Percentiles rank a stretch among this genome's conserved stretches.
These are phyloP conservation scores for Amesomyces nigricolor DNA, from an alignment of 2,329 filamentous ascomycete genomes.

Conservation along the genomic window DNA sequence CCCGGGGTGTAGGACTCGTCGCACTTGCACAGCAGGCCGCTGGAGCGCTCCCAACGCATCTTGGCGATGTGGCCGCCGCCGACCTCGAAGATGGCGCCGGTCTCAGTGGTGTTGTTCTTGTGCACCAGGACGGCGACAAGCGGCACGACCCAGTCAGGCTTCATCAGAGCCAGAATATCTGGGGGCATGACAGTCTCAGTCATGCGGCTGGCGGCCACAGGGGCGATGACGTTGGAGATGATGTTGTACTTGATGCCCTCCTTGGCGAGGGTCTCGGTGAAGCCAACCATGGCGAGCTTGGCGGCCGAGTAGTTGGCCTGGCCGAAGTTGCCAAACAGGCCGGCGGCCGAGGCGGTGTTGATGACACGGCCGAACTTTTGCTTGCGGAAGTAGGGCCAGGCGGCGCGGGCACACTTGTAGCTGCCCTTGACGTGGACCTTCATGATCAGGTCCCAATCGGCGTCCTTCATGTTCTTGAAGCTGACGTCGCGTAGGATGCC, in stretches of 20 bases:
- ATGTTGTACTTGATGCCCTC: conserved; percentile 99
- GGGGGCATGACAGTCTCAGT: conserved; percentile 92
- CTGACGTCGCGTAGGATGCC: conserved; percentile 91
- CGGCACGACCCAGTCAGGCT: conserved; percentile 92
- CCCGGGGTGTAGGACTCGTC: conserved; percentile 84
- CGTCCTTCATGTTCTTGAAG: conserved; percentile 98
- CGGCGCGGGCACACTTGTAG: conserved; percentile 91
- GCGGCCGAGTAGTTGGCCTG: conserved; percentile 97
- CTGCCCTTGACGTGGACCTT: conserved; percentile 87
- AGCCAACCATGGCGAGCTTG: conserved; percentile 91
- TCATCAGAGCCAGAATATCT: conserved; percentile 78
- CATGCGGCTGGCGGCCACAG: conserved; percentile 92
- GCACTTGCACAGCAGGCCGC: conserved; percentile 81
- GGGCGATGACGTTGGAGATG: conserved; percentile 87
- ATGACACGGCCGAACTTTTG: conserved; percentile 97
- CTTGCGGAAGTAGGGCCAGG: conserved; percentile 97
- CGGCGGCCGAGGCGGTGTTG: conserved; percentile 94
- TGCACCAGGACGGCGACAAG: conserved; percentile 85
- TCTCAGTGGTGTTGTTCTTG: conserved; percentile 76
- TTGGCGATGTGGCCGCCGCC: conserved; percentile 91
- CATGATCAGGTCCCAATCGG: conserved; percentile 94
- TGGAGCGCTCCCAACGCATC: conserved; percentile 89
- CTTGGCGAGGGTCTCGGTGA: conserved; percentile 96
- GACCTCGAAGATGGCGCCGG: conserved; percentile 85
- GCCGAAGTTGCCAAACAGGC: conserved; percentile 91